Base-by-base conservation (phyloP, 306 rosid species). In the Begonia masoniana region DNA sequence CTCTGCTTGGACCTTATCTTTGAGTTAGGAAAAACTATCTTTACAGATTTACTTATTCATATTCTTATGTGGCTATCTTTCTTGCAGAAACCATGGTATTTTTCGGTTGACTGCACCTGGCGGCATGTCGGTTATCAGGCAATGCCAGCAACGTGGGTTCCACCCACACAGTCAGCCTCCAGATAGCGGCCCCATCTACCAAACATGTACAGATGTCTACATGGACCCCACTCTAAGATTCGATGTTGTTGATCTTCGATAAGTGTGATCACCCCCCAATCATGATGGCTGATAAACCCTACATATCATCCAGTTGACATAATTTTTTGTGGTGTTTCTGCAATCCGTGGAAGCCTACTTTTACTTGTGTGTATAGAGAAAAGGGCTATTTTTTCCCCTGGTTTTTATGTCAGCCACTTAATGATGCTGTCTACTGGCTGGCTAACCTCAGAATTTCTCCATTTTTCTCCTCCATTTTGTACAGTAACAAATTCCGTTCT, bases 61-160 rank as follows among this genome's bases (percentile, higher is more conserved):
- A 31, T 31, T 21, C 7, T 31, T 31, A 3, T 31, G 2, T 31
- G 8, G 9, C 7, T 31, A 31, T 56, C 9, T 43, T 52, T 62
- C 10, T 56, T 2, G 15, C 87, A 89, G 99, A 79, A 86, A 54
- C 17, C 96, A 91, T 75, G 96, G 96, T 57, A 91, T 91, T 70
- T 91, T 91, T 64, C 88, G 94, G 61, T 74, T 91, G 81, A 91
- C 96, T n/a, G 31, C 76, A 39, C 96, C 99, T 0, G 94, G 94
- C 15, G 97, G 97, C 57, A 91, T 91, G 94, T 76, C 96, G 5
- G 82, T 91, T 36, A 85, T 91, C 15, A 82, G 83, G 68, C 74
- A 91, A 45, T 91, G 97, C 72, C 84, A 82, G 59, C 94, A 69
- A 54, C 96, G 99, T n/a, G 99, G 99, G 48, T 91, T 91, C 70